Percentiles rank a stretch among this genome's conserved stretches.
Evolutionary conservation across 2,329 filamentous ascomycete species (phyloP).

Genomic region (Colletotrichum filicis): DNA sequence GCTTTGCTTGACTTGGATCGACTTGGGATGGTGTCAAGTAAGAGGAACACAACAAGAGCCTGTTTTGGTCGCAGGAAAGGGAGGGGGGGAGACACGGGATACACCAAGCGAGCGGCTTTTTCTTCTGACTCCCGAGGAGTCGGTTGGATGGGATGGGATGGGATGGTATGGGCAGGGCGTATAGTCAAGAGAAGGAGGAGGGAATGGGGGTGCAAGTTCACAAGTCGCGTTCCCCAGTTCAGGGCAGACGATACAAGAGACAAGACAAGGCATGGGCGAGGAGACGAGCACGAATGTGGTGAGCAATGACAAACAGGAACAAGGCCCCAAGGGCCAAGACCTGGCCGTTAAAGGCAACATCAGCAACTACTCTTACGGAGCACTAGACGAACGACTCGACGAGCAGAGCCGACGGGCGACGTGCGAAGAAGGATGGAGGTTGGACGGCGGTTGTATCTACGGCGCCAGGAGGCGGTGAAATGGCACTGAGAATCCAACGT

Average conservation of each 20-base stretch:
- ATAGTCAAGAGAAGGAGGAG: neutral
- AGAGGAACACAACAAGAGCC: conserved; percentile 7
- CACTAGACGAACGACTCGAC: too few species aligned
- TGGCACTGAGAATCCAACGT: conserved; percentile 29
- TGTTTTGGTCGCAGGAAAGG: neutral
- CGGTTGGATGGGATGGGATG: neutral
- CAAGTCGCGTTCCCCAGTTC: neutral
- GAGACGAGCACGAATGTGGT: neutral
- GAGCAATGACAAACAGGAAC: neutral
- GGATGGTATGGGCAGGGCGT: conserved; percentile 7
- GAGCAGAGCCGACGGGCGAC: conserved; percentile 6
- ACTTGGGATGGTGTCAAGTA: conserved; percentile 16
- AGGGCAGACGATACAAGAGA: neutral
- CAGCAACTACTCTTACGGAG: neutral
- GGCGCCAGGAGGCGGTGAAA: conserved; percentile 22
- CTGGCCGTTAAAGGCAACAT: neutral
- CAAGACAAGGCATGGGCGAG: conserved; percentile 2
- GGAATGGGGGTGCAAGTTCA: conserved; percentile 1
- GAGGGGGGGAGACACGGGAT: neutral
- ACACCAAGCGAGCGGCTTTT: neutral
- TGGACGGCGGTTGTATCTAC: conserved; percentile 16
- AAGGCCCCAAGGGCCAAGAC: neutral
- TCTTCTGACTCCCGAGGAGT: neutral
- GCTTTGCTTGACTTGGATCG: conserved; percentile 23
- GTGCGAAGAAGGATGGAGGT: conserved; percentile 33